Conservation (phyloP, 352 stramenopile species). For the Phytophthora palmivora region DNA sequence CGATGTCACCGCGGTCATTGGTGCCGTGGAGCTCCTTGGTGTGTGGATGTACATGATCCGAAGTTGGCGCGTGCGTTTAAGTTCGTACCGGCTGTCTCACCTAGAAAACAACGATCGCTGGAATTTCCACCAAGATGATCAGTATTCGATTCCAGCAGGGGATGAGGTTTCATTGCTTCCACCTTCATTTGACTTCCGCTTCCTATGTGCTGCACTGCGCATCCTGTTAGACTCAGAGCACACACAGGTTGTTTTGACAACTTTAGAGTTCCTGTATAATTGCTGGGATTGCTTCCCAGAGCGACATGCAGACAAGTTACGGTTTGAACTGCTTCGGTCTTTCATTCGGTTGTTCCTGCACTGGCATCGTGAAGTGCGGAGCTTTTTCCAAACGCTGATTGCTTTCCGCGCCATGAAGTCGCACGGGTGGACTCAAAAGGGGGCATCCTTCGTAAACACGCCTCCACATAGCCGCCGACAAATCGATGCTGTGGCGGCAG, state of each 20-base stretch:
- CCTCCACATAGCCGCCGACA: conserved; percentile 86
- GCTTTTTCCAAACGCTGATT: conserved; percentile 90
- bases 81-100: conserved; percentile 88
- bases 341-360: conserved; percentile 87
- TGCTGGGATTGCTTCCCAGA: conserved; percentile 92
- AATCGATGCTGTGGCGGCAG: conserved; percentile 87
- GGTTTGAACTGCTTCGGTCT: conserved; percentile 79
- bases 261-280: conserved; percentile 90
- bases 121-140: conserved; percentile 92
- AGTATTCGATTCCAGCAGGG: conserved; percentile 88
- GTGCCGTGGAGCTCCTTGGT: conserved; percentile 84
- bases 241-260: conserved; percentile 88
- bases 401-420: conserved; percentile 88
- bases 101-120: conserved; percentile 91
- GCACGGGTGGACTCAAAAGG: conserved; percentile 87
- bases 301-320: conserved; percentile 87
- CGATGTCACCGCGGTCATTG: conserved; percentile 88
- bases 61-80: conserved; percentile 88
- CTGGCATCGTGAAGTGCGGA: conserved; percentile 88
- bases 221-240: conserved; percentile 88
- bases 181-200: conserved; percentile 90
- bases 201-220: conserved; percentile 79
- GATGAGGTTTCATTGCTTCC: conserved; percentile 88
- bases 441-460: conserved; percentile 87
- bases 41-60: conserved; percentile 94